These are phyloP conservation scores for Linaria vulgaris DNA, from an alignment of 257 asterid species.

Conservation along the genomic window DNA sequence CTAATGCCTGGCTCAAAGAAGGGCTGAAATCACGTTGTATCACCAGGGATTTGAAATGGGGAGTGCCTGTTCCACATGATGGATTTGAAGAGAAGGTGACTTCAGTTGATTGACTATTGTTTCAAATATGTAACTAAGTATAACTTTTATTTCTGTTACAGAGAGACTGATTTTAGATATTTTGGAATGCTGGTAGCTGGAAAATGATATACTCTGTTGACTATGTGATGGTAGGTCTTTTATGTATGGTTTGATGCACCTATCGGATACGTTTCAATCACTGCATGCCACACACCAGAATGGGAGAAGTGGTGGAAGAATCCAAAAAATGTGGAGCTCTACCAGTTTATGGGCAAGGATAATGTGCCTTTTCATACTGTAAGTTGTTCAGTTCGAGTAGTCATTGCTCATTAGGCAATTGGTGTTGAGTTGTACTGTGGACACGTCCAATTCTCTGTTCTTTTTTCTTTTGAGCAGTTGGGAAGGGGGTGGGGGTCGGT, in stretches of 20 bases:
- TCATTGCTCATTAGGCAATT: constrained; percentile 7
- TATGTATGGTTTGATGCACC: constrained; percentile 99
- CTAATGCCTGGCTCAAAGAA: constrained; percentile 85
- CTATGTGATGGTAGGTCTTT: constrained; percentile 63
- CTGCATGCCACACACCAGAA: constrained; percentile 86
- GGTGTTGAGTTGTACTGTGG: constrained; percentile 7
- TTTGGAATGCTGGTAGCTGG: neutral
- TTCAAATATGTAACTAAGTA: neutral
- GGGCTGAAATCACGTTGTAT: constrained; percentile 82
- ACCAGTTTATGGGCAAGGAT: constrained; percentile 99
- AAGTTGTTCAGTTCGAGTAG: constrained; percentile 30
- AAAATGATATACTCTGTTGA: constrained; percentile 18
- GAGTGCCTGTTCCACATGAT: constrained; percentile 95
- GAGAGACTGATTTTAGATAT: constrained; percentile 10
- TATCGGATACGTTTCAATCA: constrained; percentile 91
- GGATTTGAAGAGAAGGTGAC: constrained; percentile 78
- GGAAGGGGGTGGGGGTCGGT: too few relatives aligned
- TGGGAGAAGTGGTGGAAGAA: constrained; percentile 99
- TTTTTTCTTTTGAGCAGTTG: constrained; percentile 8
- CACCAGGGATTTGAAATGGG: constrained; percentile 97
- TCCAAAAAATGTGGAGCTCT: constrained; percentile 92
- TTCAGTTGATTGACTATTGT: constrained; percentile 10
- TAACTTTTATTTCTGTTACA: too few relatives aligned
- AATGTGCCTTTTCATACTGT: constrained; percentile 98
- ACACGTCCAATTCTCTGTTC: neutral